Percentiles rank a stretch among this genome's conserved stretches.
Evolutionary conservation across 2,329 filamentous ascomycete genomes (phyloP).

Genomic region (Apiospora koreana): DNA sequence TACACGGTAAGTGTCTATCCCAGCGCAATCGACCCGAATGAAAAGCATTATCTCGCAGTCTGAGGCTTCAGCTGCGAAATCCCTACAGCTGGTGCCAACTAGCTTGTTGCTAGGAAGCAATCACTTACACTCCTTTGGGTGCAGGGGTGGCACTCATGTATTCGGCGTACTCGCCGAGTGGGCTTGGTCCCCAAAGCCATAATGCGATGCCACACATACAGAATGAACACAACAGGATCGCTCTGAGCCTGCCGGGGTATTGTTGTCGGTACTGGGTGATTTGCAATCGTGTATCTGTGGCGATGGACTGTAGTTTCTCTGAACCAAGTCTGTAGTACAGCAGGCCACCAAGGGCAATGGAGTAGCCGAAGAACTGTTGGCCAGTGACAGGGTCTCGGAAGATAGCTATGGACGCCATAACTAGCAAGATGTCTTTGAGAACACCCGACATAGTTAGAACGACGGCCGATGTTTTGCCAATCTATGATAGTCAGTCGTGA

Average conservation of each 20-base stretch:
- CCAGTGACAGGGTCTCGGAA: constrained; percentile 65
- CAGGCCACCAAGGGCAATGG: constrained; percentile 50
- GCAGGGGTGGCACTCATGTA: background rate
- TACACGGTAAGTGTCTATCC: background rate
- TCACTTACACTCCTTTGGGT: background rate
- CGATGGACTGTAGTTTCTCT: constrained; percentile 28
- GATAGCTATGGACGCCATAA: constrained; percentile 66
- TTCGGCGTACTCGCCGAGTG: background rate
- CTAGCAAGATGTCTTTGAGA: constrained; percentile 72
- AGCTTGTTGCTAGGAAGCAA: no score
- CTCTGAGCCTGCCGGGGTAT: constrained; percentile 24
- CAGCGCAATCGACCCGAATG: background rate
- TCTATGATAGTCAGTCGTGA: constrained; percentile 33
- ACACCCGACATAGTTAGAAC: constrained; percentile 73
- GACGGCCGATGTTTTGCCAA: constrained; percentile 73
- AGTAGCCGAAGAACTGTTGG: constrained; percentile 71
- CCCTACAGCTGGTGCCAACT: no score
- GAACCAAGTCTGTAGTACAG: constrained; percentile 31
- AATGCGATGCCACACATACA: constrained; percentile 13
- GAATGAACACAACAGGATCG: constrained; percentile 21
- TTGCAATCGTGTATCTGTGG: constrained; percentile 22
- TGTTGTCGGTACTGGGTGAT: constrained; percentile 23
- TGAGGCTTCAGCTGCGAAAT: no score
- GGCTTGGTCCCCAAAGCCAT: background rate
- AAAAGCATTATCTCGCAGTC: background rate